Percentiles rank a stretch among this genome's conserved stretches.
phyloP scores from a whole-genome alignment of 1,284 basidiomycete species.

The Ceratobasidium sp. region DNA sequence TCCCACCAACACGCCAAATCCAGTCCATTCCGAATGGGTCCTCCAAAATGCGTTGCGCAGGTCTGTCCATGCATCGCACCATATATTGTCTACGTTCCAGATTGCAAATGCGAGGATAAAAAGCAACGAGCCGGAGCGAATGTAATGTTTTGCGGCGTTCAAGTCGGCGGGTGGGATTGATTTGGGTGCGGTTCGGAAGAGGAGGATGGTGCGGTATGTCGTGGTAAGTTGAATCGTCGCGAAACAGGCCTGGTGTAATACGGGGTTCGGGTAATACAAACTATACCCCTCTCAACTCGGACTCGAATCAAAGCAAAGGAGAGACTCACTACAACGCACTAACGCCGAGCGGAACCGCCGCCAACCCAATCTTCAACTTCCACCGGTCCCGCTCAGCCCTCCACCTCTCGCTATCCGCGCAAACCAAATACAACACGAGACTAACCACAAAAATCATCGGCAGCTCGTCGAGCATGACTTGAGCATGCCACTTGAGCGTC shows the following conservation, averaged over 20 bases:
- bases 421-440: slow-evolving; percentile 50
- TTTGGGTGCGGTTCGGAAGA: slow-evolving; percentile 52
- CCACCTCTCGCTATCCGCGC: slow-evolving; percentile 36
- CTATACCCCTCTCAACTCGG: slow-evolving; percentile 51
- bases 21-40: slow-evolving; percentile 14
- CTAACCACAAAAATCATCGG: slow-evolving; percentile 52
- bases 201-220: slow-evolving; percentile 53
- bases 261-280: slow-evolving; percentile 61
- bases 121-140: slow-evolving; percentile 54
- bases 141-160: slow-evolving; percentile 52
- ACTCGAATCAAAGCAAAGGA: neutral
- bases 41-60: slow-evolving; percentile 51
- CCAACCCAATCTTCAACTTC: slow-evolving; percentile 55
- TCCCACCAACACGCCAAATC: slow-evolving; percentile 38
- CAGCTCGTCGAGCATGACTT: slow-evolving; percentile 50
- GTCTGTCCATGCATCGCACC: slow-evolving; percentile 56
- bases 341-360: slow-evolving; percentile 56
- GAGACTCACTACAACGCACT: slow-evolving; percentile 59
- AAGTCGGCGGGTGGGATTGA: slow-evolving; percentile 47
- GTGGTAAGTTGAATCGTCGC: slow-evolving; percentile 58
- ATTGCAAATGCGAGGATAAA: slow-evolving; percentile 61
- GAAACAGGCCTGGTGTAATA: slow-evolving; percentile 65
- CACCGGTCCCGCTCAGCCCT: slow-evolving; percentile 18
- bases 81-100: slow-evolving; percentile 67
- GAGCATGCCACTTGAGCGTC: slow-evolving; percentile 50